Percentiles rank a stretch among this genome's conserved stretches.
Conservation (phyloP, 768 basidiomycete species). For the Leccinum arenicola region DNA sequence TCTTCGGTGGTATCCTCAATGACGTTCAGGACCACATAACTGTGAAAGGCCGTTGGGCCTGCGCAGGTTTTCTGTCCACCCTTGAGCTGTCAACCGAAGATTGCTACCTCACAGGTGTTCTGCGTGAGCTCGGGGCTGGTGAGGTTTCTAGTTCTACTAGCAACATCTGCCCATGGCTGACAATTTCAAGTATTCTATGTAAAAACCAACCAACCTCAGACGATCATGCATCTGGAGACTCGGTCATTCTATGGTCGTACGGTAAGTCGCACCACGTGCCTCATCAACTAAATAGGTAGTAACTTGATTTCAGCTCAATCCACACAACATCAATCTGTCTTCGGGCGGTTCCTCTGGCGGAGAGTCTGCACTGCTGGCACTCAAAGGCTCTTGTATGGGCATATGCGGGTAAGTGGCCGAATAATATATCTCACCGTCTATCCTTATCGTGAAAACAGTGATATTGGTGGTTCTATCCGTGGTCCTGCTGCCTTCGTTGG, state of each 20-base stretch:
- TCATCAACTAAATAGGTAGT: neutral
- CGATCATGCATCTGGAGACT: constrained; percentile 39
- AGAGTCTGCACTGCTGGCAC: constrained; percentile 45
- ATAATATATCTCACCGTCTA: neutral
- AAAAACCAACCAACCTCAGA: constrained; percentile 44
- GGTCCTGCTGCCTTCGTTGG: constrained; percentile 36
- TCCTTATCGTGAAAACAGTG: constrained; percentile 12
- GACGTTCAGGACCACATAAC: constrained; percentile 36
- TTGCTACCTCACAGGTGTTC: constrained; percentile 31
- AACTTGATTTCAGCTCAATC: constrained; percentile 36
- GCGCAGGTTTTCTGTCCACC: constrained; percentile 32
- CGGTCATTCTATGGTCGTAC: constrained; percentile 34
- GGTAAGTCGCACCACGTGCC: constrained; percentile 3
- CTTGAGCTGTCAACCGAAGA: constrained; percentile 27
- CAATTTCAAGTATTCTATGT: constrained; percentile 37
- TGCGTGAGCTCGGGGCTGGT: constrained; percentile 44
- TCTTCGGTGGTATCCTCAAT: neutral
- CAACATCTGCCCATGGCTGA: constrained; percentile 2
- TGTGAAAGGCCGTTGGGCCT: constrained; percentile 40
- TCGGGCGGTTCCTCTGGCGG: constrained; percentile 55
- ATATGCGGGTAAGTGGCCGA: constrained; percentile 36
- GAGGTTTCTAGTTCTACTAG: constrained; percentile 1
- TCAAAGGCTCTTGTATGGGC: constrained; percentile 45
- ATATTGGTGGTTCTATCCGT: constrained; percentile 39
- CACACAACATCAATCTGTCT: constrained; percentile 41